These are phyloP conservation scores for Apiospora aurea DNA, from an alignment of 2,329 filamentous ascomycete species.

Conservation along the genomic window DNA sequence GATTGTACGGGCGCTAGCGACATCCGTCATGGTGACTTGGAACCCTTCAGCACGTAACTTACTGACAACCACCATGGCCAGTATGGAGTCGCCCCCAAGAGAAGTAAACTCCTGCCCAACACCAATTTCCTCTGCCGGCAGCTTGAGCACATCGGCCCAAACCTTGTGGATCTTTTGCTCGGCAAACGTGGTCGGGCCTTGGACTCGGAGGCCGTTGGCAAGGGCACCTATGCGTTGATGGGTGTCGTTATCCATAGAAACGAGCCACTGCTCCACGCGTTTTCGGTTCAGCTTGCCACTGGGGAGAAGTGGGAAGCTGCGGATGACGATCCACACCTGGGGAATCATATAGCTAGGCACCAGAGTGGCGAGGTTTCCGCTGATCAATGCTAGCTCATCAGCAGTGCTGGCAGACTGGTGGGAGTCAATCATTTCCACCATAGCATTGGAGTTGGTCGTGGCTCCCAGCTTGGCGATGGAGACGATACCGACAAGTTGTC, in stretches of 20 bases:
- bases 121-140: background rate
- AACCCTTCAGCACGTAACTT: conserved; percentile 22
- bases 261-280: conserved; percentile 23
- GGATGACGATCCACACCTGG: conserved; percentile 28
- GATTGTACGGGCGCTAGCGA: conserved; percentile 24
- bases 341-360: conserved; percentile 24
- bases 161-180: conserved; percentile 15
- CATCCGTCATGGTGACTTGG: conserved; percentile 25
- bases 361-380: background rate
- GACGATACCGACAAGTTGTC: conserved; percentile 20
- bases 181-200: background rate
- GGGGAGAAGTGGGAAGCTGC: conserved; percentile 27
- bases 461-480: conserved; percentile 14
- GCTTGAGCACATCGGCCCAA: background rate
- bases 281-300: conserved; percentile 31
- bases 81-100: background rate
- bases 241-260: conserved; percentile 6
- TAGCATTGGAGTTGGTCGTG: conserved; percentile 21
- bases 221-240: conserved; percentile 3
- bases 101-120: conserved; percentile 4
- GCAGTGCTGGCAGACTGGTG: conserved; percentile 15
- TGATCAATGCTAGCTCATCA: conserved; percentile 13
- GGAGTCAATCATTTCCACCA: conserved; percentile 22
- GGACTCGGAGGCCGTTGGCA: conserved; percentile 3
- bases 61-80: conserved; percentile 15